Evolutionary conservation across 257 asterid genomes (phyloP).

Genomic region (Linaria vulgaris): DNA sequence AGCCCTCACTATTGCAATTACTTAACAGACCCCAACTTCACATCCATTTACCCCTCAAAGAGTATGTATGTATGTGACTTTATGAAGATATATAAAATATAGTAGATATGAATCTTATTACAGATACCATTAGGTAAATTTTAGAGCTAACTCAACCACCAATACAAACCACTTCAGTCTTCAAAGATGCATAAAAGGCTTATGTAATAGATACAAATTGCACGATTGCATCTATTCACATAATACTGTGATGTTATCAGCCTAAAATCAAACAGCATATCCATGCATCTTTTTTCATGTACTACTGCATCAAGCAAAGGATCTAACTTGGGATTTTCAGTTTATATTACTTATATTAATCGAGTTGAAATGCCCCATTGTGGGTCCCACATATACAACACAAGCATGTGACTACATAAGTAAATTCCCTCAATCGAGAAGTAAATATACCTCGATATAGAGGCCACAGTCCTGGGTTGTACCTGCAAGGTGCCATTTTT

Average conservation of each 20-base stretch:
- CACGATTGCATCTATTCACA: background rate
- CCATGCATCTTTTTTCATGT: background rate
- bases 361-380: background rate
- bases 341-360: background rate
- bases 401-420: conserved; percentile 22
- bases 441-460: conserved; percentile 81
- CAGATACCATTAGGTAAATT: too few relatives aligned
- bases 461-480: conserved; percentile 88
- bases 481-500: conserved; percentile 50
- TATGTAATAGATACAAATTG: background rate
- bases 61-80: too few relatives aligned
- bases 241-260: background rate
- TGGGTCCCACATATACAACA: conserved; percentile 13
- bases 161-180: too few relatives aligned
- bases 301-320: conserved; percentile 20
- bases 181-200: background rate
- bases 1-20: background rate
- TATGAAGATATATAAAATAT: too few relatives aligned
- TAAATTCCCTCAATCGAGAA: background rate
- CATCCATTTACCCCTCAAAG: too few relatives aligned
- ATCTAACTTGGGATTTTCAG: conserved; percentile 1
- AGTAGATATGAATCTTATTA: too few relatives aligned
- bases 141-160: too few relatives aligned
- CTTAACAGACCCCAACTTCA: background rate
- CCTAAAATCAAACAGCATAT: conserved; percentile 6